Evolutionary conservation across 2,329 filamentous ascomycete species (phyloP), one percentile per base, ranked within the genome.

Genomic region (Leptographium lundbergii): DNA sequence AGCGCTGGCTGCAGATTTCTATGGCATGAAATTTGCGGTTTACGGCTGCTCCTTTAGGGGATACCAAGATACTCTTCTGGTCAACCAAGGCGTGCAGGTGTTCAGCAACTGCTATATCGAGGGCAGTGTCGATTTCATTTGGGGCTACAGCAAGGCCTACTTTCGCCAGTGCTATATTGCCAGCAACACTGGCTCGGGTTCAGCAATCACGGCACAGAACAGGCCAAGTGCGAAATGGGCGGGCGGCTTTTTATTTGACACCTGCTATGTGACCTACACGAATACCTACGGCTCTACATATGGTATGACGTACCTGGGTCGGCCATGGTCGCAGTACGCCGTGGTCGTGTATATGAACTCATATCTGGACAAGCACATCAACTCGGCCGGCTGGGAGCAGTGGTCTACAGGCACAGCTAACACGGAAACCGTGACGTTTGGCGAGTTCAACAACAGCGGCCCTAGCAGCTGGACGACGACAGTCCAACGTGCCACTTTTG

Each of bases 311-410:
- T 79, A 77, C 62, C 72, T 80, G 2, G 77, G 77, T 4, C 71
- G 77, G 7, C 77, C 77, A 0, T 79, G 77, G 76, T 65, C 71
- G 3, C 65, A 70, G 29, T 77, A 74, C 57, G 71, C 77, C 1
- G 71, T 75, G 2, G 77, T 78, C 10, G 73, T 76, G 5, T 77
- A 77, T 67, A 75, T 79, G 63, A 67, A 74, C 58, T 80, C 79
- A 0, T 67, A 67, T 36, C 71, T 87, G 69, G 74, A 73, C 19
- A 69, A 72, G 27, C 81, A 85, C 25, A 77, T 87, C 64, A 84
- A 84, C 64, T 60, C 73, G 2, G 76, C 77, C 0, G 84, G 84
- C 0, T 87, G 84, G 83, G 67, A 65, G 2, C 66, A 72, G 32
- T 73, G 71, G 71, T 66, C 65, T 14, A 70, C 66, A 1, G 68